Conservation (phyloP, 768 basidiomycete genomes). For the Filobasidium wieringae region DNA sequence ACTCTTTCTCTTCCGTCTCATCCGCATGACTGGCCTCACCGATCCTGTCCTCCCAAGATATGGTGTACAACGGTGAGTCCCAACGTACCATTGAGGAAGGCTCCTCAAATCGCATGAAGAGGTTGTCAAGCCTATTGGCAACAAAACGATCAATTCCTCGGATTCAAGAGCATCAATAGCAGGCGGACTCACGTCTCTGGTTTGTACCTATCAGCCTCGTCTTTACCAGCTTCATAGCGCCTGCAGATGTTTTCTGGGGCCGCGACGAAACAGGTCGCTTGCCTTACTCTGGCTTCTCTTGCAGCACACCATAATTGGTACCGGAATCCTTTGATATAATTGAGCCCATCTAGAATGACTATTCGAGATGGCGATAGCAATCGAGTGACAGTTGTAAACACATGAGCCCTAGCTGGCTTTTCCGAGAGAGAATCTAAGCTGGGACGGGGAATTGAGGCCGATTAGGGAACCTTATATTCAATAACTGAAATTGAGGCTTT, state of each 20-base stretch:
- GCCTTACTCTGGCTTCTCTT: constrained; percentile 68
- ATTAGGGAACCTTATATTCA: background rate
- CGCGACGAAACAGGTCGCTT: constrained; percentile 54
- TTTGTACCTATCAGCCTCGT: constrained; percentile 48
- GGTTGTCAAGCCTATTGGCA: constrained; percentile 59
- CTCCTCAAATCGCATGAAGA: constrained; percentile 82
- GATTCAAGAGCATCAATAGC: background rate
- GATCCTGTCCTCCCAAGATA: constrained; percentile 60
- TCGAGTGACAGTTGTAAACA: constrained; percentile 73
- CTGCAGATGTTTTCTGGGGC: constrained; percentile 57
- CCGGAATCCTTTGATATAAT: constrained; percentile 97
- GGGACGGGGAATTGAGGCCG: too few relatives aligned
- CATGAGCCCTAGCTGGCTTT: constrained; percentile 71
- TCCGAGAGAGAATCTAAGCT: constrained; percentile 61
- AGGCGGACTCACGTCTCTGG: constrained; percentile 56
- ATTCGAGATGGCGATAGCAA: constrained; percentile 60
- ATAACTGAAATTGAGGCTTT: background rate
- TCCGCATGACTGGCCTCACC: background rate
- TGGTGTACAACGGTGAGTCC: constrained; percentile 88
- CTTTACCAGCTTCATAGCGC: constrained; percentile 57
- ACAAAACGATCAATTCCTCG: background rate
- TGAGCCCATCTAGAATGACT: constrained; percentile 78
- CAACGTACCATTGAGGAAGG: constrained; percentile 97
- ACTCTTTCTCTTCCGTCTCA: background rate
- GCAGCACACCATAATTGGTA: constrained; percentile 98